Evolutionary conservation across 2,329 filamentous ascomycete species (phyloP).

Genomic region (Cercospora zeina): DNA sequence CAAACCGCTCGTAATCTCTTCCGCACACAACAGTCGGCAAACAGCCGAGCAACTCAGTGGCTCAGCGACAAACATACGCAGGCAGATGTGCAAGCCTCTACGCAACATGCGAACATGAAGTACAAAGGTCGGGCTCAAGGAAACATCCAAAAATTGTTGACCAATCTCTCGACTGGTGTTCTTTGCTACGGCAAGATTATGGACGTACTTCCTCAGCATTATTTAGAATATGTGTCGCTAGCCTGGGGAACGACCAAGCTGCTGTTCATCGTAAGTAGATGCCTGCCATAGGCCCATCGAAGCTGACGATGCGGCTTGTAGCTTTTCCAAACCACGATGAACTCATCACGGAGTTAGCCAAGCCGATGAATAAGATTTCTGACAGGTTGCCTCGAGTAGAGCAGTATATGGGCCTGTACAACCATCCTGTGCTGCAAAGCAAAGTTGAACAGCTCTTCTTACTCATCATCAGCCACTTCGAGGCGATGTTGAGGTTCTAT

Average conservation of each 20-base stretch:
- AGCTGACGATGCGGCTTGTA: too few species aligned
- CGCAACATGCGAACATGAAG: not conserved
- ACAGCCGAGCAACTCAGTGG: not conserved
- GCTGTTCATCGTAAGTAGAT: not conserved
- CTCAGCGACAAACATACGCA: not conserved
- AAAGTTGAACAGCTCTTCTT: not conserved
- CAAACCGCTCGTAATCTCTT: not conserved
- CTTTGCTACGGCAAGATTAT: not conserved
- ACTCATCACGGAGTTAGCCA: too few species aligned
- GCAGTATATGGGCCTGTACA: not conserved
- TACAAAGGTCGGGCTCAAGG: not conserved
- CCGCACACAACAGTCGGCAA: not conserved
- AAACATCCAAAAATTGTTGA: not conserved
- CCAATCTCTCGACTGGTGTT: not conserved
- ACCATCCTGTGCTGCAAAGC: not conserved
- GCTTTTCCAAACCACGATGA: too few species aligned
- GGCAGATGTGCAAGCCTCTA: not conserved
- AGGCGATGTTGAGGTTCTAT: not conserved
- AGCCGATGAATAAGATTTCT: too few species aligned
- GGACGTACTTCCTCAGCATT: not conserved
- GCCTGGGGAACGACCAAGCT: not conserved
- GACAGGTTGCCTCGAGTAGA: not conserved
- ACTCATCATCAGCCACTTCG: not conserved
- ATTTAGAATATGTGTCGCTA: not conserved
- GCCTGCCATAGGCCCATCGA: too few species aligned